phyloP scores from a whole-genome alignment of 148 eudicot genomes.

The Agrostemma githago region DNA sequence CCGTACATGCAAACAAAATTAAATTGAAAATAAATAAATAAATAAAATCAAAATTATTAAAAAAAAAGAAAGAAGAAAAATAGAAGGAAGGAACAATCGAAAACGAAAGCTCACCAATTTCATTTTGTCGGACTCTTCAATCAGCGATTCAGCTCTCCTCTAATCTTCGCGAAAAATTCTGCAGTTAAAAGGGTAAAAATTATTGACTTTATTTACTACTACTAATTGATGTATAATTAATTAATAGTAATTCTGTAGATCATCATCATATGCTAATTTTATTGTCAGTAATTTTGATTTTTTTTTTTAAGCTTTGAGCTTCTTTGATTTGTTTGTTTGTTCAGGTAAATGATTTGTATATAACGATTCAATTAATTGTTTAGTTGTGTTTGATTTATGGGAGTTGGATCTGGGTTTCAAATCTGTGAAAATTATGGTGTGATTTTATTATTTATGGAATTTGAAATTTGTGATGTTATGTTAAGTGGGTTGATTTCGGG shows the following conservation, averaged over 20 bases:
- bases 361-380: background rate
- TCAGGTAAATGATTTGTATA: slow-evolving; percentile 7
- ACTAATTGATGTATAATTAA: background rate
- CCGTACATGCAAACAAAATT: background rate
- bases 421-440: background rate
- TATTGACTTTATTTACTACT: background rate
- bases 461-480: background rate
- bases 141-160: background rate
- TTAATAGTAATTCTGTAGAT: too few relatives aligned
- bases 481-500: too few relatives aligned
- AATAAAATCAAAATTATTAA: background rate
- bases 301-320: slow-evolving; percentile 1
- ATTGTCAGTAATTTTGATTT: background rate
- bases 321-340: background rate
- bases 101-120: slow-evolving; percentile 28
- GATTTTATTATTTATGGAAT: background rate
- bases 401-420: slow-evolving; percentile 19
- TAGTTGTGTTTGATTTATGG: background rate
- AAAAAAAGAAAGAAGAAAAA: slow-evolving; percentile 7
- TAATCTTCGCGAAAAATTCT: background rate
- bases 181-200: slow-evolving; percentile 9
- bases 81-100: slow-evolving; percentile 21
- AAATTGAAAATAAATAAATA: background rate
- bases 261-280: too few relatives aligned
- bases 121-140: slow-evolving; percentile 24